phyloP scores from a whole-genome alignment of 2,329 filamentous ascomycete genomes.

The Aspergillus niger region DNA sequence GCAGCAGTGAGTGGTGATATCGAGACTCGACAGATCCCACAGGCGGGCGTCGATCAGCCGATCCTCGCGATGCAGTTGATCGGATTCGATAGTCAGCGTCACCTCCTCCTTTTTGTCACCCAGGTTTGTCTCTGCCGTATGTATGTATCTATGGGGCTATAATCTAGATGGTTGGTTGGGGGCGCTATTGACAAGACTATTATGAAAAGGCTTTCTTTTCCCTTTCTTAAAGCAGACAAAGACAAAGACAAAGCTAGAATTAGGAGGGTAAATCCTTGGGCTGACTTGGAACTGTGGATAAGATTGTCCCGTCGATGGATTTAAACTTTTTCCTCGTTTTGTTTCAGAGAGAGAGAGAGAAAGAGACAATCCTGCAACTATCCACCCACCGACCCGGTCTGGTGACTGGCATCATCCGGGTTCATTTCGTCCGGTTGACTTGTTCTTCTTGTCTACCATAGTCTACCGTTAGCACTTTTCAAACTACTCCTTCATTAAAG shows the following conservation, averaged over 20 bases:
- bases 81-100: background rate
- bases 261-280: background rate
- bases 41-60: conserved; percentile 5
- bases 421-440: background rate
- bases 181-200: background rate
- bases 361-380: background rate
- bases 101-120: background rate
- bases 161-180: background rate
- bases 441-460: conserved; percentile 2
- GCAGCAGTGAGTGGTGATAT: background rate
- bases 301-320: background rate
- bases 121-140: background rate
- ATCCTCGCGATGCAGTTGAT: background rate
- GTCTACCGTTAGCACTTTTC: background rate
- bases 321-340: background rate
- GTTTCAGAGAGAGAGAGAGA: background rate
- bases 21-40: background rate
- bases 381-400: background rate
- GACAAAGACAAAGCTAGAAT: background rate
- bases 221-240: background rate
- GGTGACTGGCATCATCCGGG: conserved; percentile 3
- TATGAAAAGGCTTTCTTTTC: background rate
- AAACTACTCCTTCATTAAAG: background rate
- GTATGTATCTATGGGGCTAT: background rate
- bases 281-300: background rate